These are phyloP conservation scores for Durusdinium trenchii DNA, from an alignment of 73 alveolate genomes.

Conservation along the genomic window DNA sequence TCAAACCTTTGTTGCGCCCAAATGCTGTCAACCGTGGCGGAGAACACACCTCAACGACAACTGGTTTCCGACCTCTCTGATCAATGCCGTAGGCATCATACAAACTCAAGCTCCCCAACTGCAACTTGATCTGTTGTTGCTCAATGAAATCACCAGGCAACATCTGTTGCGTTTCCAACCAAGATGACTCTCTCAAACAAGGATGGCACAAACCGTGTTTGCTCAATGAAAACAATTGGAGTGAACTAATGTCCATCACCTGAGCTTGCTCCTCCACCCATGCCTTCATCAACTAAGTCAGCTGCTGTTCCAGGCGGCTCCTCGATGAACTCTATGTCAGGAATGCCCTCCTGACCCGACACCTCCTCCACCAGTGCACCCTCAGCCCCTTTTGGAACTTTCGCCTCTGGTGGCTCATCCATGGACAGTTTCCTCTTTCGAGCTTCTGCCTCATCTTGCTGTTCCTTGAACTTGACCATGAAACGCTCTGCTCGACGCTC, in stretches of 20 bases:
- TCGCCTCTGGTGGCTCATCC: neutral
- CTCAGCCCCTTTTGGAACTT: neutral
- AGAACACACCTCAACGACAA: neutral
- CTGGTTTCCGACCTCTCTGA: neutral
- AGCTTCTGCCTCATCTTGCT: neutral
- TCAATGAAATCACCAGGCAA: neutral
- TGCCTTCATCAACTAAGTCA: too few species aligned
- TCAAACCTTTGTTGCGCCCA: neutral
- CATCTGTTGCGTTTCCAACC: neutral
- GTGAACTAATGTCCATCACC: too few species aligned
- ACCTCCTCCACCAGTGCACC: neutral
- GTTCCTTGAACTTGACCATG: neutral
- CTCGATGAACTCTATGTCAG: too few species aligned
- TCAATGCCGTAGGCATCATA: neutral
- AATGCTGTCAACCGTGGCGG: neutral
- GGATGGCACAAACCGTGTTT: too few species aligned
- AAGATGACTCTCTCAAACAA: neutral
- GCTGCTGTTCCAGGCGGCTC: too few species aligned
- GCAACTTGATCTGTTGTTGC: neutral
- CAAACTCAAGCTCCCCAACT: neutral
- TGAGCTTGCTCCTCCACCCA: too few species aligned
- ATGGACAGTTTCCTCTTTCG: neutral
- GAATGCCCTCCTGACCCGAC: neutral
- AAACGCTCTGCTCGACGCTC: neutral
- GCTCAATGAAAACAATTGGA: too few species aligned